Base-by-base conservation (phyloP, 345 rosid genomes). In the Acer saccharum region DNA sequence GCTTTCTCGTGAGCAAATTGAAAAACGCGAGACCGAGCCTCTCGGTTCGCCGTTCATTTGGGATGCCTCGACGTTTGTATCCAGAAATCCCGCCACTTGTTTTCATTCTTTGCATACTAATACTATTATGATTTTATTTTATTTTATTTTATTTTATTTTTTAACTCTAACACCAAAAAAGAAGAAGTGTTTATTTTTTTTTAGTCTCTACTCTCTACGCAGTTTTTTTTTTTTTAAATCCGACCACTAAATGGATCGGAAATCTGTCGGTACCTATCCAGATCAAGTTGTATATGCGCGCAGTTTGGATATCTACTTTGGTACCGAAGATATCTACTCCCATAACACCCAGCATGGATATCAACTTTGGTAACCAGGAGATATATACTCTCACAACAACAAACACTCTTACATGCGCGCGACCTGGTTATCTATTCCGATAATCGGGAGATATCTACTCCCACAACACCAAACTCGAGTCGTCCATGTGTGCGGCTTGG, bases 21-120 rank as follows among this genome's bases (percentile, higher is more conserved):
- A 65, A 50, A 65, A 55, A 41, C 79, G 76, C 71, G 68, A 74
- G 74, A 75, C 91, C 91, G 93, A 83, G 17, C 80, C 72, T 70
- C 73, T 84, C 91, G 94, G 94, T 87, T 85, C 88, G 90, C 97
- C 92, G 84, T 91, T 85, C 88, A 76, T 82, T 68, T 70, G 25
- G 69, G 77, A 79, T 71, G 77, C 80, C 27, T 60, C 64, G 75
- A 73, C 83, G 80, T 82, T 80, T 83, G 82, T 84, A 84, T 83
- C 87, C 88, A 84, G 77, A 85, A 83, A 88, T 84, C 87, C 88
- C 92, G 90, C 90, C 93, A 86, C 79, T 81, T 78, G 78, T 75
- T 79, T 76, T 18, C 84, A 76, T 61, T 44, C 39, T 10, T 63
- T 63, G 11, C 2, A 43, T 43, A 43, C 46, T 63, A 6, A 14